phyloP scores from a whole-genome alignment of 148 eudicot species.

The Mesembryanthemum crystallinum region DNA sequence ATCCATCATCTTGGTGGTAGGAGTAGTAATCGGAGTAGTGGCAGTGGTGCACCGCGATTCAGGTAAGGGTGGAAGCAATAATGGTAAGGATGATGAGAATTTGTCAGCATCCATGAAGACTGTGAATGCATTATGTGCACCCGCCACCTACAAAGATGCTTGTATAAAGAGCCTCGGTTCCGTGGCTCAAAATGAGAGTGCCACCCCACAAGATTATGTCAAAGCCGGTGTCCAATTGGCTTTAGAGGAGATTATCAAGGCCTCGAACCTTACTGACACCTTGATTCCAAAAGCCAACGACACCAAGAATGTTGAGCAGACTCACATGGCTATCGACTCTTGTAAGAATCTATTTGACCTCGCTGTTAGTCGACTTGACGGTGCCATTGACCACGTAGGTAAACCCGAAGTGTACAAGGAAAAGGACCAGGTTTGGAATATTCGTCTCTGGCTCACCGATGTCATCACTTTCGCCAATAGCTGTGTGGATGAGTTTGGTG shows the following conservation, averaged over 20 bases:
- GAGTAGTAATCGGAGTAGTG: constrained; percentile 46
- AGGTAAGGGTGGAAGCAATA: constrained; percentile 5
- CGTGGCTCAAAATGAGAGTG: constrained; percentile 47
- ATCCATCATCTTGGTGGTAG: constrained; percentile 51
- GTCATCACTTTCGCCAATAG: constrained; percentile 38
- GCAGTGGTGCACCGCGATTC: constrained; percentile 26
- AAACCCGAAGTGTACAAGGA: constrained; percentile 29
- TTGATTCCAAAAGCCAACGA: constrained; percentile 26
- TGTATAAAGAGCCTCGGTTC: constrained; percentile 37
- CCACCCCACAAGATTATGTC: constrained; percentile 47
- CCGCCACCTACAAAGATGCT: constrained; percentile 38
- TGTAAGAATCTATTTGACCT: constrained; percentile 37
- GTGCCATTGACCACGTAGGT: constrained; percentile 31
- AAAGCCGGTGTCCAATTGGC: constrained; percentile 40
- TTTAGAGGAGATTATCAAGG: constrained; percentile 32
- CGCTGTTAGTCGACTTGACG: constrained; percentile 42
- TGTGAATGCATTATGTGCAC: constrained; percentile 43
- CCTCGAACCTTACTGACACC: constrained; percentile 27
- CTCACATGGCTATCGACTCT: constrained; percentile 33
- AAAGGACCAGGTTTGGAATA: constrained; percentile 27
- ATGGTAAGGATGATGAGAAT: constrained; percentile 16
- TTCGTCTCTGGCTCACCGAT: constrained; percentile 54
- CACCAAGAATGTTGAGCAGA: constrained; percentile 21
- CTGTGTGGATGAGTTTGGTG: constrained; percentile 47
- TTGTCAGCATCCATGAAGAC: constrained; percentile 36